Evolutionary conservation across 2,329 filamentous ascomycete genomes (phyloP).

Genomic region (Zarea fungicola): DNA sequence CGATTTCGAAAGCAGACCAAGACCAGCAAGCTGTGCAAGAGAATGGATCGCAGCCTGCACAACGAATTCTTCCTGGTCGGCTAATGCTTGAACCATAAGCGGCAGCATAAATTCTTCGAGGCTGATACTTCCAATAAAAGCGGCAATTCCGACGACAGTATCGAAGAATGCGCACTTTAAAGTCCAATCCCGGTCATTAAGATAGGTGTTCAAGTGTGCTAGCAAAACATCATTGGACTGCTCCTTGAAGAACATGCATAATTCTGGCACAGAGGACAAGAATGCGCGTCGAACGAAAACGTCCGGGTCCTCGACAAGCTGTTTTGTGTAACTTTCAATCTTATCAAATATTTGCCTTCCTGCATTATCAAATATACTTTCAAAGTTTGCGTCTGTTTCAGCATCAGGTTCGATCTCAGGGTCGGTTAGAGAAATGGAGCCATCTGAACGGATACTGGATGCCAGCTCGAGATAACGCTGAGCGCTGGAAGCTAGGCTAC

Average conservation of each 20-base stretch:
- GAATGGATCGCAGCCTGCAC: conserved; percentile 87
- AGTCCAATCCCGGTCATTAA: conserved; percentile 96
- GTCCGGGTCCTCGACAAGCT: conserved; percentile 80
- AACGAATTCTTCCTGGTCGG: conserved; percentile 89
- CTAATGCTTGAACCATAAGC: conserved; percentile 90
- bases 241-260: conserved; percentile 93
- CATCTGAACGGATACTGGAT: conserved; percentile 78
- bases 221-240: conserved; percentile 93
- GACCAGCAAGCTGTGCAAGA: conserved; percentile 77
- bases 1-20: conserved; percentile 79
- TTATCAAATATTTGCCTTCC: conserved; percentile 74
- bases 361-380: conserved; percentile 83
- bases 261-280: conserved; percentile 79
- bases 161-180: conserved; percentile 96
- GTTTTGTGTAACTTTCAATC: conserved; percentile 85
- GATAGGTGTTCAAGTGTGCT: conserved; percentile 92
- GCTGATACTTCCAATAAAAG: conserved; percentile 82
- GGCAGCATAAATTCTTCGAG: conserved; percentile 94
- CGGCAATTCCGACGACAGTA: conserved; percentile 85
- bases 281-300: conserved; percentile 86
- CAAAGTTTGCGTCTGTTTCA: conserved; percentile 65
- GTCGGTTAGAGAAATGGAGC: conserved; percentile 70
- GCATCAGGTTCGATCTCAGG: conserved; percentile 71
- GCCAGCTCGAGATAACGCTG: conserved; percentile 85
- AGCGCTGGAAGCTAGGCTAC: conserved; percentile 80